Evolutionary conservation across 768 basidiomycete species (phyloP).

Genomic region (Mycena metata): DNA sequence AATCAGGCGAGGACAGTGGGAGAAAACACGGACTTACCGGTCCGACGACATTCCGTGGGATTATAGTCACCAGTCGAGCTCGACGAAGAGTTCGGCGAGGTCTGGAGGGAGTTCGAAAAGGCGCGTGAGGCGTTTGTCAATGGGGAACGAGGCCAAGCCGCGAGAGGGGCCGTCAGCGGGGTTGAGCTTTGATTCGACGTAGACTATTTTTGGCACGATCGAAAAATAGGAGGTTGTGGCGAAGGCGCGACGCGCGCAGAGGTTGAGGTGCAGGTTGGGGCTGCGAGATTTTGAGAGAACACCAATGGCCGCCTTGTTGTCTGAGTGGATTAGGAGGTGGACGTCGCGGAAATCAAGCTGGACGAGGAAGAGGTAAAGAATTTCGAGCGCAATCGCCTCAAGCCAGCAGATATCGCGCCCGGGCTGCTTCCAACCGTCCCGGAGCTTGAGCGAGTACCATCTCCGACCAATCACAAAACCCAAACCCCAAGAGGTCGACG

Average conservation of each 20-base stretch:
- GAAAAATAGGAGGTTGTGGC: neutral
- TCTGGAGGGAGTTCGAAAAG: neutral
- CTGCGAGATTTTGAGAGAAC: neutral
- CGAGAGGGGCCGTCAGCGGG: neutral
- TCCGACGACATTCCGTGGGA: too few relatives aligned
- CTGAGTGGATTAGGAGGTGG: neutral
- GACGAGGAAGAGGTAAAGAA: neutral
- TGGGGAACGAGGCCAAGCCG: neutral
- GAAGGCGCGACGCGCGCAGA: neutral
- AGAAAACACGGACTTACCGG: too few relatives aligned
- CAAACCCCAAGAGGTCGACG: conserved; percentile 44
- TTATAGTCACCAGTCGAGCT: too few relatives aligned
- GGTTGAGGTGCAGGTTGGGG: neutral
- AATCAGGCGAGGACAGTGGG: too few relatives aligned
- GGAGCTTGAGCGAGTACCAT: neutral
- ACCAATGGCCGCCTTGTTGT: neutral
- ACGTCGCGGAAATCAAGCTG: neutral
- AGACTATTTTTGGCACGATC: neutral
- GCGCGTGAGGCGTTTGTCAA: neutral
- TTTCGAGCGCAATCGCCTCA: neutral
- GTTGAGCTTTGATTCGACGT: neutral
- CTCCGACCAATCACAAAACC: neutral
- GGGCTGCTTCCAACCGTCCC: neutral
- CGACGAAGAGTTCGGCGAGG: neutral
- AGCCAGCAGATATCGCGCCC: neutral